These are phyloP conservation scores for Pseudopyricularia javanii DNA, from an alignment of 2,329 filamentous ascomycete genomes.

Conservation along the genomic window DNA sequence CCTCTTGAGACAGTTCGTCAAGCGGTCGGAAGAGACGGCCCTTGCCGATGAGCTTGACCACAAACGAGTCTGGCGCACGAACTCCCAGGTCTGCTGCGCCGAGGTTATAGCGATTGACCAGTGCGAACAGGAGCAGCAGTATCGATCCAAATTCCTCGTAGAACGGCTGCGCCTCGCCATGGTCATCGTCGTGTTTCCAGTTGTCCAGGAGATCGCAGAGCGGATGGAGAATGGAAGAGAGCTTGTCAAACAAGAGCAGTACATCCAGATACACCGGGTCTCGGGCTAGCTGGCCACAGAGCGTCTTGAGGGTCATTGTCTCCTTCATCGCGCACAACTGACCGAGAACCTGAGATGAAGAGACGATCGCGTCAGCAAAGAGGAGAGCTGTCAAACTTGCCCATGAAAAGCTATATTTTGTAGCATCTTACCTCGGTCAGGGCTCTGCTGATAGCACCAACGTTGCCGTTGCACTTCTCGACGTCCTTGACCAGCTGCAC, in stretches of 20 bases:
- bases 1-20: slow-evolving; percentile 50
- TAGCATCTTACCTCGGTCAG: slow-evolving; percentile 44
- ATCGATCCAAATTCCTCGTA: slow-evolving; percentile 80
- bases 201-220: slow-evolving; percentile 64
- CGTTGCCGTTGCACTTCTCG: slow-evolving; percentile 84
- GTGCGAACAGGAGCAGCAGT: slow-evolving; percentile 59
- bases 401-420: not conserved
- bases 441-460: slow-evolving; percentile 71
- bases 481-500: slow-evolving; percentile 70
- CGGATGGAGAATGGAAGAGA: slow-evolving; percentile 57
- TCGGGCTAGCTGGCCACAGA: slow-evolving; percentile 62
- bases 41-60: slow-evolving; percentile 51
- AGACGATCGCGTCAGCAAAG: slow-evolving; percentile 4
- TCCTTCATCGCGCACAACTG: slow-evolving; percentile 61
- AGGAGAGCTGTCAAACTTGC: not conserved
- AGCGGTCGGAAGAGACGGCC: slow-evolving; percentile 43
- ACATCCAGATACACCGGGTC: slow-evolving; percentile 63
- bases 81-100: slow-evolving; percentile 51
- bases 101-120: slow-evolving; percentile 65
- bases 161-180: slow-evolving; percentile 71
- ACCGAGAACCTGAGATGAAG: slow-evolving; percentile 43
- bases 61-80: slow-evolving; percentile 48
- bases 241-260: slow-evolving; percentile 62
- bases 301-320: slow-evolving; percentile 65
- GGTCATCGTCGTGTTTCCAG: slow-evolving; percentile 74